These are phyloP conservation scores for Tanacetum coccineum DNA, from an alignment of 129 eudicot genomes.

Conservation along the genomic window DNA sequence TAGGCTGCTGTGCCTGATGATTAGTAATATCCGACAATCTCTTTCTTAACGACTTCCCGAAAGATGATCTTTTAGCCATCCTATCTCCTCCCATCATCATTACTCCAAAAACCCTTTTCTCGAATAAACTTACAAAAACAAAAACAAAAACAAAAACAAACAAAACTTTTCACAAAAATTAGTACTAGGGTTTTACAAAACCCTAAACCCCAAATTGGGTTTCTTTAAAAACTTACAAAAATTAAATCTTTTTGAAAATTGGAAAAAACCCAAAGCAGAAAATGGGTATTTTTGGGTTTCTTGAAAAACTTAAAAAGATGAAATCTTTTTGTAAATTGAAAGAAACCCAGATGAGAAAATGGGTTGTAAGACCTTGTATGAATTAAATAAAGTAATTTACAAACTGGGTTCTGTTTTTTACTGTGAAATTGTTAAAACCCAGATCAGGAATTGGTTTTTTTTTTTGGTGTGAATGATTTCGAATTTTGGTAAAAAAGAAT, in stretches of 20 bases:
- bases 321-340: neutral
- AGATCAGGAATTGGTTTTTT: constrained; percentile 3
- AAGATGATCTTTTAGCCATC: constrained; percentile 61
- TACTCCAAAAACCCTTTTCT: constrained; percentile 2
- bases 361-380: constrained; percentile 8
- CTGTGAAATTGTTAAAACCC: neutral
- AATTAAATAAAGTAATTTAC: neutral
- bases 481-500: constrained; percentile 17
- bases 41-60: constrained; percentile 57
- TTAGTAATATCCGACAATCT: constrained; percentile 78
- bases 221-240: neutral
- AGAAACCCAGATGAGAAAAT: constrained; percentile 7
- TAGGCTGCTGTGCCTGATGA: constrained; percentile 43
- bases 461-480: constrained; percentile 13
- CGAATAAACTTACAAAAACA: too few relatives aligned
- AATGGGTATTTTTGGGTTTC: neutral
- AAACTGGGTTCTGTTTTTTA: neutral
- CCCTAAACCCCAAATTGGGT: too few relatives aligned
- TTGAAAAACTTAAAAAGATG: neutral
- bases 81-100: constrained; percentile 41
- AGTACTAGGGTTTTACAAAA: too few relatives aligned
- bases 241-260: neutral
- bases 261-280: neutral
- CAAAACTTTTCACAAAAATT: too few relatives aligned
- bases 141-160: too few relatives aligned